phyloP scores from a whole-genome alignment of 441 rosid genomes.

The Gossypium laxum region DNA sequence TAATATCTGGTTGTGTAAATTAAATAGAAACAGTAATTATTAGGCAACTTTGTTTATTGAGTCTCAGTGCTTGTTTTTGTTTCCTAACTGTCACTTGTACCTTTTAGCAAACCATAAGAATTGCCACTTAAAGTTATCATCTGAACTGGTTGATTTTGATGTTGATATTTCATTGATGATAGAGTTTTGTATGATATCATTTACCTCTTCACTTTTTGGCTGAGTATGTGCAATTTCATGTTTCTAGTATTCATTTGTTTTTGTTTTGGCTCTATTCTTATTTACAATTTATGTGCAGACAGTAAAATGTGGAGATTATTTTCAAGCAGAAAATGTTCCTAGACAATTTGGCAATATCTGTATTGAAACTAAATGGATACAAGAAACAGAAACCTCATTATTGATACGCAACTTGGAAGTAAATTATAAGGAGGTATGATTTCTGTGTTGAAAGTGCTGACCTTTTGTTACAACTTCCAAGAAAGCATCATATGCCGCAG shows the following conservation, averaged over 20 bases:
- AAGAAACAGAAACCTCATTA: constrained; percentile 44
- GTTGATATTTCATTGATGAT: background rate
- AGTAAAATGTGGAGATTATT: constrained; percentile 74
- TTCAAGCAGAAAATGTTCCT: constrained; percentile 66
- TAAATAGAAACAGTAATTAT: background rate
- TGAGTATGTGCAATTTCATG: background rate
- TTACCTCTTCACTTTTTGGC: background rate
- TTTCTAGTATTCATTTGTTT: constrained; percentile 3
- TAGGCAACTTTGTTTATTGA: background rate
- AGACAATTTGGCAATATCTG: constrained; percentile 67
- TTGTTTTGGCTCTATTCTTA: background rate
- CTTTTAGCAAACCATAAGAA: background rate
- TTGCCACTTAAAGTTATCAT: constrained; percentile 1
- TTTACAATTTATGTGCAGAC: constrained; percentile 28
- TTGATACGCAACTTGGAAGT: constrained; percentile 64
- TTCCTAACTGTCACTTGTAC: background rate
- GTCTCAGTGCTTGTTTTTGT: background rate
- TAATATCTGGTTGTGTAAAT: background rate
- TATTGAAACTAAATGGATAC: constrained; percentile 44
- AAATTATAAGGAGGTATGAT: constrained; percentile 54
- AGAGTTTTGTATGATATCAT: background rate
- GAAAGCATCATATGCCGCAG: no score
- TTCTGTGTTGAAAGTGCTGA: background rate
- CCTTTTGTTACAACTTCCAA: no score
- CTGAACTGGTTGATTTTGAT: background rate